A percentile compares a stretch with the other conserved stretches of the same genome.
Evolutionary conservation across 2,329 filamentous ascomycete species (phyloP).

Genomic region (Berkeleyomyces basicola): DNA sequence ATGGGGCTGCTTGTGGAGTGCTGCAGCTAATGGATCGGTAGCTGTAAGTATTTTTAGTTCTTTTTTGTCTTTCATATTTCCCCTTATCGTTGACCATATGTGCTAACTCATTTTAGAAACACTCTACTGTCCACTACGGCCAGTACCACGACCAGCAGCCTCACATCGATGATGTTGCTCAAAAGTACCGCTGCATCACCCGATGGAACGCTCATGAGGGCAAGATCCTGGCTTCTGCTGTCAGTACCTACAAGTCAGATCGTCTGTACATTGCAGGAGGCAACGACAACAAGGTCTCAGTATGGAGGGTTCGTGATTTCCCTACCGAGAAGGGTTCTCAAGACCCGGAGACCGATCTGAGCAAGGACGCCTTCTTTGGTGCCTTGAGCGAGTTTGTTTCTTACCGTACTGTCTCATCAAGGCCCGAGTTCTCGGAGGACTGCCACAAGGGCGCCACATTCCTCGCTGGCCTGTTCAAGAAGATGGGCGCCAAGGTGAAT

Average conservation of each 20-base stretch:
- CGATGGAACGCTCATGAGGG: constrained; percentile 74
- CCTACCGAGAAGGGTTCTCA: constrained; percentile 20
- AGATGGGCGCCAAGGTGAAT: constrained; percentile 75
- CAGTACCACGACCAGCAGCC: constrained; percentile 30
- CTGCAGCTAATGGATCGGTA: constrained; percentile 72
- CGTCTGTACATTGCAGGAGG: constrained; percentile 89
- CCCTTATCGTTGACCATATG: neutral
- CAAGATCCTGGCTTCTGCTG: constrained; percentile 71
- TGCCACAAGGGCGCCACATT: constrained; percentile 87
- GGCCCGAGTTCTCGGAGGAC: constrained; percentile 73
- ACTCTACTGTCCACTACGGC: constrained; percentile 48
- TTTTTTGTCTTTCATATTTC: neutral
- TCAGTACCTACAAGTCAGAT: constrained; percentile 50
- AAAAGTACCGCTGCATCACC: constrained; percentile 65
- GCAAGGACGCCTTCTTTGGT: constrained; percentile 41
- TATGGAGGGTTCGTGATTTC: constrained; percentile 59
- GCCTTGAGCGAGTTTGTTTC: constrained; percentile 74
- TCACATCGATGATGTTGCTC: constrained; percentile 38
- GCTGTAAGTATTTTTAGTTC: constrained; percentile 39
- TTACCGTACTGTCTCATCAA: constrained; percentile 80
- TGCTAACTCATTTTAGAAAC: constrained; percentile 32
- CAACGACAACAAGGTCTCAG: constrained; percentile 74
- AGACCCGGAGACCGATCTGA: constrained; percentile 19
- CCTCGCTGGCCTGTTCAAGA: constrained; percentile 76
- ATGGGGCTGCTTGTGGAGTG: constrained; percentile 72